These are phyloP conservation scores for Kandelia obovata DNA, from an alignment of 345 rosid species.

Conservation along the genomic window DNA sequence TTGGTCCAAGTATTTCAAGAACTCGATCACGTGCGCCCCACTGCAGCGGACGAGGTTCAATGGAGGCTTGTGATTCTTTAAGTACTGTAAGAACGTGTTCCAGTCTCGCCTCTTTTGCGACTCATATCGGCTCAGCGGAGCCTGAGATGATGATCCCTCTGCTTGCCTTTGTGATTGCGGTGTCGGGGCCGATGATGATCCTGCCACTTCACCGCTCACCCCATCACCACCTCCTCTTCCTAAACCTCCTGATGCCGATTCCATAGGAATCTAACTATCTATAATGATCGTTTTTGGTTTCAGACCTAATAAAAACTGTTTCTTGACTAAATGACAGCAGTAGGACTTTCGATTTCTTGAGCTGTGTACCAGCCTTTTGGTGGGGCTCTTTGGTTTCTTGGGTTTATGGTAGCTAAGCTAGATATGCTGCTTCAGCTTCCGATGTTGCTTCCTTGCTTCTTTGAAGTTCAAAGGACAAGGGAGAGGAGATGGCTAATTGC, in stretches of 20 bases:
- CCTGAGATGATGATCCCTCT: slow-evolving; percentile 5
- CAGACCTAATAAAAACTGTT: neutral
- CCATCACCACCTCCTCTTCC: slow-evolving; percentile 2
- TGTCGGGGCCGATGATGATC: slow-evolving; percentile 1
- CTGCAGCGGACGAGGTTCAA: slow-evolving; percentile 28
- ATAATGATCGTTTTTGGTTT: neutral
- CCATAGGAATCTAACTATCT: slow-evolving; percentile 12
- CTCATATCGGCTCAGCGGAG: slow-evolving; percentile 28
- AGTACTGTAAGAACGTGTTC: slow-evolving; percentile 31
- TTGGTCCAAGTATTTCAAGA: slow-evolving; percentile 31
- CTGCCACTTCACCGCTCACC: neutral
- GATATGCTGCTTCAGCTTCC: neutral
- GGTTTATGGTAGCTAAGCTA: neutral
- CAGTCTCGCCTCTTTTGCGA: slow-evolving; percentile 35
- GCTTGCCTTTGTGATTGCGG: neutral
- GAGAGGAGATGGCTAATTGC: neutral
- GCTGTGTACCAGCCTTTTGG: no score
- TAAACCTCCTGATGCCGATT: slow-evolving; percentile 16
- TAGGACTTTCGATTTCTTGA: neutral
- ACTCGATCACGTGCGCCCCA: slow-evolving; percentile 35
- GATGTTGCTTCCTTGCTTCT: no score
- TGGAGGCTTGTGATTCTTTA: slow-evolving; percentile 32
- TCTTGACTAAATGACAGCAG: neutral
- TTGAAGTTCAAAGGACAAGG: neutral
- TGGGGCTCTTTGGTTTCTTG: neutral